These are phyloP conservation scores for Grosmannia huntii DNA, from an alignment of 2,329 filamentous ascomycete genomes.

Conservation along the genomic window DNA sequence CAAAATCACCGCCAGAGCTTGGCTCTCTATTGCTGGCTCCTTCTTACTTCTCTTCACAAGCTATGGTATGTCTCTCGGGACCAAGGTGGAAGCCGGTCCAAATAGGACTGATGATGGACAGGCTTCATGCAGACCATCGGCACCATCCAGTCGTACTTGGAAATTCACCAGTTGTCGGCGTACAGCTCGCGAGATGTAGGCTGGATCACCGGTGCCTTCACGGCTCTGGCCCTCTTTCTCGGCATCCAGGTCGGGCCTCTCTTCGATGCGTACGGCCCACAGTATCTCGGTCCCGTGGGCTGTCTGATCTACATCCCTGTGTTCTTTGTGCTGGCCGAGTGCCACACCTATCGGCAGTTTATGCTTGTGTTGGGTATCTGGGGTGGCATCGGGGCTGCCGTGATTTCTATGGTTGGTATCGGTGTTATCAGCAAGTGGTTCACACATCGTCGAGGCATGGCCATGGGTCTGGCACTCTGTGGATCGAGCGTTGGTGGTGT, in stretches of 20 bases:
- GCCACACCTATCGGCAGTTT: slow-evolving; percentile 34
- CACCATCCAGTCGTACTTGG: slow-evolving; percentile 33
- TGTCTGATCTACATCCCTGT: slow-evolving; percentile 23
- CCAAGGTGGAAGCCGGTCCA: neutral
- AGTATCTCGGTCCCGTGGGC: slow-evolving; percentile 24
- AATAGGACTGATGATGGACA: slow-evolving; percentile 3
- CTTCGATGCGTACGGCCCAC: slow-evolving; percentile 33
- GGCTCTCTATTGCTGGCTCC: slow-evolving; percentile 7
- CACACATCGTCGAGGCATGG: slow-evolving; percentile 13
- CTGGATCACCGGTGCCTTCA: slow-evolving; percentile 34
- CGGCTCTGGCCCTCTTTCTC: slow-evolving; percentile 29
- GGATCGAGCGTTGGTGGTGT: slow-evolving; percentile 18
- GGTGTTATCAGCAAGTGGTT: slow-evolving; percentile 20
- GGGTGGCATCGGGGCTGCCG: slow-evolving; percentile 27
- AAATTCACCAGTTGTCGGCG: slow-evolving; percentile 26
- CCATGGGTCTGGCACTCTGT: slow-evolving; percentile 14
- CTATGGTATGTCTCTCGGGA: slow-evolving; percentile 3
- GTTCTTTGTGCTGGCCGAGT: slow-evolving; percentile 33
- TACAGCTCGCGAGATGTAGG: slow-evolving; percentile 31
- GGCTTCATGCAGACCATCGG: slow-evolving; percentile 35
- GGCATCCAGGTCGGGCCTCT: slow-evolving; percentile 35
- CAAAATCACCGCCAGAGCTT: neutral
- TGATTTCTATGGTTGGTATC: slow-evolving; percentile 22
- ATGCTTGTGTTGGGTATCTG: slow-evolving; percentile 29
- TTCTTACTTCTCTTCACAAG: slow-evolving; percentile 7